Conservation (phyloP, 225 moss, liverwort and hornwort genomes). For the Polytrichum commune region DNA sequence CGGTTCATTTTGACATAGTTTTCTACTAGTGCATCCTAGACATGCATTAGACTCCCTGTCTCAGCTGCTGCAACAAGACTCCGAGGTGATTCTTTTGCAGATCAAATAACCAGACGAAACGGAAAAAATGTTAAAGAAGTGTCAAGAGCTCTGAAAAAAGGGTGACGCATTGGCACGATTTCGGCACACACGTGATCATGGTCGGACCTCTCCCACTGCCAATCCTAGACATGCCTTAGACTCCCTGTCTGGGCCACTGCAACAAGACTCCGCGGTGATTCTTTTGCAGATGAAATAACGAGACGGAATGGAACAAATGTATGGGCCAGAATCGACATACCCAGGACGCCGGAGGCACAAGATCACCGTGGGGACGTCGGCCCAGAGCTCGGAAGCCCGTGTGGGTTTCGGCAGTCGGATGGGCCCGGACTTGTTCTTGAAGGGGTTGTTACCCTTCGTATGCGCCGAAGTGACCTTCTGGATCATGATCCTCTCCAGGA, state of each 20-base stretch:
- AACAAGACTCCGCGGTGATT: not conserved
- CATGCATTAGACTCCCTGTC: not conserved
- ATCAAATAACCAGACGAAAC: not conserved
- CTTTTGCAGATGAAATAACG: not conserved
- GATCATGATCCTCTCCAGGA: conserved; percentile 66
- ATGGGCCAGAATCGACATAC: conserved; percentile 21
- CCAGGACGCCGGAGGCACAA: conserved; percentile 80
- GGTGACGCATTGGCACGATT: too few relatives aligned
- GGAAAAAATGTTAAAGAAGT: not conserved
- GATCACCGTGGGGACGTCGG: conserved; percentile 50
- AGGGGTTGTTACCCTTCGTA: conserved; percentile 45
- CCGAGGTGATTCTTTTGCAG: not conserved
- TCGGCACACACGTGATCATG: too few relatives aligned
- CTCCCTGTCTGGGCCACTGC: not conserved
- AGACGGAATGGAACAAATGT: not conserved
- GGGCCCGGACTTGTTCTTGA: conserved; percentile 18
- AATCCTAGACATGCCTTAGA: not conserved
- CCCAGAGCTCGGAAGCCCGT: conserved; percentile 69
- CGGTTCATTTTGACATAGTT: too few relatives aligned
- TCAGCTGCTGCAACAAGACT: not conserved
- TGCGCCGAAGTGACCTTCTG: conserved; percentile 59
- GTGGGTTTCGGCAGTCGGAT: conserved; percentile 34
- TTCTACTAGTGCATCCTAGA: not conserved
- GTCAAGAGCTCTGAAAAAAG: too few relatives aligned
- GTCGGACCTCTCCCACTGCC: not conserved